Evolutionary conservation across 2,329 filamentous ascomycete genomes (phyloP).

Genomic region (Pseudocercospora pini-densiflorae): DNA sequence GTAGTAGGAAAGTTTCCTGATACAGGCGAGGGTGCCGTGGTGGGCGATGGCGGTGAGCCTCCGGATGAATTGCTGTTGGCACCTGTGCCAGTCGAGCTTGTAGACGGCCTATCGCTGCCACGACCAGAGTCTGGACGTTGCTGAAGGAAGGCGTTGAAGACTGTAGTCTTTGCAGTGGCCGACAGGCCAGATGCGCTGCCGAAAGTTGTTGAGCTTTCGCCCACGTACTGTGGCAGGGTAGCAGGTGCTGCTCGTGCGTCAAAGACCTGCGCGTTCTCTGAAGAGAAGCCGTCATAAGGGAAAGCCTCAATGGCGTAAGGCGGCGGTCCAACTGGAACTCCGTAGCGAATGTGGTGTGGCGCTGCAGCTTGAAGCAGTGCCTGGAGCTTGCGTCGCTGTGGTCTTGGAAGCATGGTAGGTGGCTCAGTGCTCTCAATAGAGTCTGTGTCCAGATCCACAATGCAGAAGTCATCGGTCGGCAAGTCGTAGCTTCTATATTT

Average conservation of each 20-base stretch:
- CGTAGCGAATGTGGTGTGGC: constrained; percentile 84
- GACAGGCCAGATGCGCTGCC: constrained; percentile 63
- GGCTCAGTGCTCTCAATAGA: constrained; percentile 81
- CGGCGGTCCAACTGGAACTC: constrained; percentile 85
- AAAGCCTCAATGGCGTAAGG: constrained; percentile 92
- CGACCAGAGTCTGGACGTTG: constrained; percentile 68
- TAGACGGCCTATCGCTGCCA: constrained; percentile 74
- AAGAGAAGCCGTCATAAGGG: constrained; percentile 86
- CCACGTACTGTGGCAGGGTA: constrained; percentile 82
- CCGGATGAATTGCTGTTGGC: constrained; percentile 40
- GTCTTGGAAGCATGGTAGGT: constrained; percentile 80
- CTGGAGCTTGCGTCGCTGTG: constrained; percentile 86
- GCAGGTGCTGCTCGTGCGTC: constrained; percentile 70
- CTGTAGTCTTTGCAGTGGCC: constrained; percentile 59
- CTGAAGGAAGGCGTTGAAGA: constrained; percentile 91
- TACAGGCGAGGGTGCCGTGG: constrained; percentile 78
- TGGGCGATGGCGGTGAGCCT: constrained; percentile 61
- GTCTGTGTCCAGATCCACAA: constrained; percentile 92
- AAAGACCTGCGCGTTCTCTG: constrained; percentile 82
- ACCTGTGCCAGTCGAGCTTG: constrained; percentile 60
- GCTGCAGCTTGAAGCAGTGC: constrained; percentile 88
- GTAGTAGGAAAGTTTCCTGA: constrained; percentile 79
- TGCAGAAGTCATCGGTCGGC: constrained; percentile 92
- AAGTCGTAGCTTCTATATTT: constrained; percentile 85
- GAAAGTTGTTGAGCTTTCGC: constrained; percentile 87